Evolutionary conservation across 441 rosid species (phyloP).

Genomic region (Erysimum cheiri): DNA sequence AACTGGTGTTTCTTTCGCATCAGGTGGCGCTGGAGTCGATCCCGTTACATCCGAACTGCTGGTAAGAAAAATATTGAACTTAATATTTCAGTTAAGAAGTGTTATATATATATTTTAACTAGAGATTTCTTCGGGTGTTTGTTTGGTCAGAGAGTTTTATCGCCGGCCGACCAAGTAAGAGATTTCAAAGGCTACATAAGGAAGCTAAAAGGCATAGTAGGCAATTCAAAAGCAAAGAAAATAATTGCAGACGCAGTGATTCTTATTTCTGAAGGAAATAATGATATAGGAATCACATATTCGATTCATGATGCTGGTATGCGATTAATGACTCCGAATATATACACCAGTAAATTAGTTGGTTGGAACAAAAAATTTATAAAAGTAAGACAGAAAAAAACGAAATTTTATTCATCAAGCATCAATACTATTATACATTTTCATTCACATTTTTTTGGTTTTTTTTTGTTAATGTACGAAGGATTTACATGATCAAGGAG

Average conservation of each 20-base stretch:
- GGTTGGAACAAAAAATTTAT: slow-evolving; percentile 37
- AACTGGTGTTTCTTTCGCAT: slow-evolving; percentile 84
- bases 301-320: neutral
- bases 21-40: slow-evolving; percentile 77
- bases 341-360: slow-evolving; percentile 32
- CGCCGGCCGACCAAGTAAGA: slow-evolving; percentile 54
- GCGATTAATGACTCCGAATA: neutral
- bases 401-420: neutral
- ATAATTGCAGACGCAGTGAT: slow-evolving; percentile 47
- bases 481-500: slow-evolving; percentile 9
- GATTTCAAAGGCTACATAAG: slow-evolving; percentile 56
- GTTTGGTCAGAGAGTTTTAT: slow-evolving; percentile 41
- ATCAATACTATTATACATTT: neutral
- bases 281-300: slow-evolving; percentile 41
- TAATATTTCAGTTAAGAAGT: neutral
- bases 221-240: slow-evolving; percentile 47
- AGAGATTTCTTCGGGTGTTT: neutral
- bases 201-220: slow-evolving; percentile 51
- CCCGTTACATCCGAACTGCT: slow-evolving; percentile 59
- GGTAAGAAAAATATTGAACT: slow-evolving; percentile 23
- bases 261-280: slow-evolving; percentile 44
- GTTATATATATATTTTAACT: slow-evolving; percentile 2
- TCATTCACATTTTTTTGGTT: slow-evolving; percentile 18
- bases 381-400: slow-evolving; percentile 32
- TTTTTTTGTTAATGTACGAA: neutral